Percentiles rank a stretch among this genome's conserved stretches.
Evolutionary conservation across 371 early-diverging fungal species (phyloP).

Genomic region (Cladochytrium tenue): DNA sequence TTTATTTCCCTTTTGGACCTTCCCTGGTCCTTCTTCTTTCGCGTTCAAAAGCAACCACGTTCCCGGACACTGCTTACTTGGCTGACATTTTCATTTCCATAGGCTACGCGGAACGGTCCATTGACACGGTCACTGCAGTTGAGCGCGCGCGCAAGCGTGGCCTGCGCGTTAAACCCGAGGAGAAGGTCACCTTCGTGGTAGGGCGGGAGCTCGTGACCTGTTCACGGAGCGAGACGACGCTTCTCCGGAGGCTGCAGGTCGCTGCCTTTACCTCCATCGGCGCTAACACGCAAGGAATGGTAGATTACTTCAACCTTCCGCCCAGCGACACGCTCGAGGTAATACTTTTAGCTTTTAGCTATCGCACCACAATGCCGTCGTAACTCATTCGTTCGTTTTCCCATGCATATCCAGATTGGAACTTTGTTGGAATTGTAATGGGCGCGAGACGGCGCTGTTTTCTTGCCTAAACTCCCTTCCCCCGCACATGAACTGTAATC

Average conservation of each 20-base stretch:
- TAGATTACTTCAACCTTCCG: conserved; percentile 40
- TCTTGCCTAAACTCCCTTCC: no score
- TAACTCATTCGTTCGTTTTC: no score
- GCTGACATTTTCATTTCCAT: not conserved
- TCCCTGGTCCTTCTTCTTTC: no score
- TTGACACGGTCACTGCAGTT: conserved; percentile 36
- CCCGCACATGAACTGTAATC: no score
- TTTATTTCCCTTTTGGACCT: no score
- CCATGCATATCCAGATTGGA: no score
- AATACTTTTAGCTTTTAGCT: conserved; percentile 1
- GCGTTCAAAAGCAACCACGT: not conserved
- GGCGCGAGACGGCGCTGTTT: no score
- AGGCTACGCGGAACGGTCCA: conserved; percentile 44
- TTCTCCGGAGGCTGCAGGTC: conserved; percentile 16
- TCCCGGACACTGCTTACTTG: not conserved
- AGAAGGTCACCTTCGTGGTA: conserved; percentile 34
- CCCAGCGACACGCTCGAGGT: conserved; percentile 39
- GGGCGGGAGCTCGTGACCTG: conserved; percentile 33
- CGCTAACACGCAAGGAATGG: conserved; percentile 35
- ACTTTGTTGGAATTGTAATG: no score
- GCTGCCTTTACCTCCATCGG: conserved; percentile 21
- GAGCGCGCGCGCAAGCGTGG: conserved; percentile 35
- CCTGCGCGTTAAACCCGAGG: conserved; percentile 28
- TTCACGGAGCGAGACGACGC: conserved; percentile 1
- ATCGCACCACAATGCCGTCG: no score